A percentile compares a stretch with the other conserved stretches of the same genome.
Evolutionary conservation across 495 filamentous ascomycete genomes (phyloP).

Genomic region (Neurospora tetrasperma): DNA sequence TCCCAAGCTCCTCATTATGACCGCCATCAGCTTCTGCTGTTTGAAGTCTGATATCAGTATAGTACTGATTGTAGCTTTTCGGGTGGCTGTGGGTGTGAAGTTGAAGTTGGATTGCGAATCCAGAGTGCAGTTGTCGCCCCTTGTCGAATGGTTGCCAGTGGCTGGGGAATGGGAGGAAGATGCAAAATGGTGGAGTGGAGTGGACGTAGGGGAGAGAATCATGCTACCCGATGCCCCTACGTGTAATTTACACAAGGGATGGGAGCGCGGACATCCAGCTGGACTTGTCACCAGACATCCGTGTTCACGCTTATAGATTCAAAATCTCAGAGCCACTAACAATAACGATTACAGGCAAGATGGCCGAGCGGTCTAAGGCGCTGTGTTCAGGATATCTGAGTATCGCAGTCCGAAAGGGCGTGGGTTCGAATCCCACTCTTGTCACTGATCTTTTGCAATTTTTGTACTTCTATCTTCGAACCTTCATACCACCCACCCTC

Average conservation of each 20-base stretch:
- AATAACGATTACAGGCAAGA: background rate
- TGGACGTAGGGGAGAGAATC: too few species aligned
- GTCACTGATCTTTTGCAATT: constrained; percentile 2
- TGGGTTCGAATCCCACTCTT: constrained; percentile 30
- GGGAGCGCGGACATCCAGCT: background rate
- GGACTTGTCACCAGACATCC: background rate
- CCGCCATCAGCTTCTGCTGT: background rate
- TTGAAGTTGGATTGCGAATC: background rate
- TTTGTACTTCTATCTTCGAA: too few species aligned
- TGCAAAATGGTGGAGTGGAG: too few species aligned
- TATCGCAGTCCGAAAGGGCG: constrained; percentile 22
- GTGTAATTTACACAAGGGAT: too few species aligned
- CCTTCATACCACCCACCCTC: too few species aligned
- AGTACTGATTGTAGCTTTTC: background rate
- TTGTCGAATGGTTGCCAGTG: background rate
- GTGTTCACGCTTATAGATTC: background rate
- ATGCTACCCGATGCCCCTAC: too few species aligned
- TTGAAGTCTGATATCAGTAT: background rate
- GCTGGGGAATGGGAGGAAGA: background rate
- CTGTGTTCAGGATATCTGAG: background rate
- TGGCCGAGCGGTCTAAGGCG: constrained; percentile 1
- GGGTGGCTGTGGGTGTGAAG: background rate
- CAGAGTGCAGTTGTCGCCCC: background rate
- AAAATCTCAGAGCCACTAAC: accelerated
- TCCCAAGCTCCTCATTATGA: background rate